Conservation (phyloP, 768 basidiomycete species). For the Termitomyces titanicus region DNA sequence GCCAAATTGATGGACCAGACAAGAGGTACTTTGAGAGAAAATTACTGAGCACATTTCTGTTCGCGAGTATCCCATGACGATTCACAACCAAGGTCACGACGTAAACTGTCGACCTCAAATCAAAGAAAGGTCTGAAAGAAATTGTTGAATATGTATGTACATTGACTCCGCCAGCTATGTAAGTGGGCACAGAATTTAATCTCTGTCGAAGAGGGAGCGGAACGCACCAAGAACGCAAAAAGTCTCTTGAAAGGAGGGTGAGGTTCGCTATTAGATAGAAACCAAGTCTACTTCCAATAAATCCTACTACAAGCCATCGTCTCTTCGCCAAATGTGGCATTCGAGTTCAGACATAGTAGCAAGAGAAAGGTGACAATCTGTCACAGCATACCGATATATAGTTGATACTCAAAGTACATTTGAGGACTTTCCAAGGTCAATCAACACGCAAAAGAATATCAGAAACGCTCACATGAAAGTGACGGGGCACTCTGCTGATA, state of each 20-base stretch:
- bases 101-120: neutral
- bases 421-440: constrained; percentile 31
- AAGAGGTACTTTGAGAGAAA: too few species aligned
- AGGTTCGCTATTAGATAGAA: too few species aligned
- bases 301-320: neutral
- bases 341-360: neutral
- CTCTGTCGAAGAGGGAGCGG: neutral
- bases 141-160: neutral
- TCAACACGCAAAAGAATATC: neutral
- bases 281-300: neutral
- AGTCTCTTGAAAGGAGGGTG: neutral
- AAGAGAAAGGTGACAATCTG: neutral
- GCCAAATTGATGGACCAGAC: neutral
- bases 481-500: constrained; percentile 39
- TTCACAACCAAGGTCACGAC: neutral
- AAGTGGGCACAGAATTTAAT: neutral
- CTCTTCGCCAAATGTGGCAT: neutral
- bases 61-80: neutral
- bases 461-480: constrained; percentile 34
- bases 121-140: neutral
- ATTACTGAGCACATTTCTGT: constrained; percentile 12
- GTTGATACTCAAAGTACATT: constrained; percentile 38
- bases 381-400: constrained; percentile 27
- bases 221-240: neutral
- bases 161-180: neutral